Percentiles rank a stretch among this genome's conserved stretches.
Conservation (phyloP, 805 yeast species). For the Wickerhamiella domercqiae region DNA sequence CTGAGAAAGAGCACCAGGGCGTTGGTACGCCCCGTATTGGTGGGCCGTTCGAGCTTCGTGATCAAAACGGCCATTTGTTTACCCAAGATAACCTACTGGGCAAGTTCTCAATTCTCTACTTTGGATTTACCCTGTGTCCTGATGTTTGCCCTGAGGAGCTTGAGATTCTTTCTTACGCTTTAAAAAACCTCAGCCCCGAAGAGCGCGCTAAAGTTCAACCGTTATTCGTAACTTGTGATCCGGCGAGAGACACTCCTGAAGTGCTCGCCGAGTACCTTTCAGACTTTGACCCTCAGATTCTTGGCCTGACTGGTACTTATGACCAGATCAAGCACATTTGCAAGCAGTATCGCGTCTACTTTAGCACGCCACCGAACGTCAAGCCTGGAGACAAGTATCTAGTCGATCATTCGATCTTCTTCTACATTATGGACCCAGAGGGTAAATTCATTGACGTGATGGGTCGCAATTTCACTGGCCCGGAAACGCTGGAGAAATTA, state of each 20-base stretch:
- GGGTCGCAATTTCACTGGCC: conserved; percentile 78
- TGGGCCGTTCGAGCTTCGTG: conserved; percentile 66
- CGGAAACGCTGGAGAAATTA: conserved; percentile 62
- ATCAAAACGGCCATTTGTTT: conserved; percentile 54
- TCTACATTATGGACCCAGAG: conserved; percentile 96
- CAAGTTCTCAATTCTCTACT: conserved; percentile 72
- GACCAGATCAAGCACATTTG: conserved; percentile 73
- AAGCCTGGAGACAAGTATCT: conserved; percentile 93
- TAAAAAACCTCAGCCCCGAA: conserved; percentile 32
- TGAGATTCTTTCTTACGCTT: conserved; percentile 69
- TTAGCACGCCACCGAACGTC: conserved; percentile 89
- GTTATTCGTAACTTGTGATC: conserved; percentile 89
- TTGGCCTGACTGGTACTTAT: conserved; percentile 85
- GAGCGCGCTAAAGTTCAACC: conserved; percentile 43
- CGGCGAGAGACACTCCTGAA: conserved; percentile 83
- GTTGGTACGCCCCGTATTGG: conserved; percentile 88
- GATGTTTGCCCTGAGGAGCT: conserved; percentile 97
- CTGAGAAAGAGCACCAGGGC: conserved; percentile 74
- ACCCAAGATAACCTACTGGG: conserved; percentile 66
- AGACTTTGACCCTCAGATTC: conserved; percentile 80
- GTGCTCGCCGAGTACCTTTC: conserved; percentile 65
- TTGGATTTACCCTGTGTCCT: conserved; percentile 96
- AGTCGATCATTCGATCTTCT: conserved; percentile 95
- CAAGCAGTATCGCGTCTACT: conserved; percentile 83
- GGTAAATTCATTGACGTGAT: conserved; percentile 89